Conservation (phyloP, 2,329 filamentous ascomycete genomes). For the Ceratocystis harringtonii region DNA sequence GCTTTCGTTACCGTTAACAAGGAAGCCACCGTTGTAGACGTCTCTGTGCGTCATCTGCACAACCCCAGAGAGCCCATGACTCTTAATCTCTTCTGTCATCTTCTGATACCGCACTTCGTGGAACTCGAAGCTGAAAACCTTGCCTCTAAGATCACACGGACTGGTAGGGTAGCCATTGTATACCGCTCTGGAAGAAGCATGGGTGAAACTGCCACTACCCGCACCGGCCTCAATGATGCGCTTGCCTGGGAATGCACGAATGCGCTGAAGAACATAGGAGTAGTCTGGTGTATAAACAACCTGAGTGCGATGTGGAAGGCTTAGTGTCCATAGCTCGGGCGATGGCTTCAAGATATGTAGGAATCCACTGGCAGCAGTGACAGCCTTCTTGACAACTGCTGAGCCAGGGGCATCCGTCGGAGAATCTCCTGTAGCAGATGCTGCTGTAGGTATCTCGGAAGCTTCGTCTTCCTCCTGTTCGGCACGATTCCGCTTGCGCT, state of each 20-base stretch:
- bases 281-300: constrained; percentile 81
- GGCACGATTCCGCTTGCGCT: constrained; percentile 27
- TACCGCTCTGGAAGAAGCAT: constrained; percentile 60
- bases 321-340: constrained; percentile 68
- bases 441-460: constrained; percentile 15
- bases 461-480: constrained; percentile 24
- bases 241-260: constrained; percentile 58
- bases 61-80: constrained; percentile 48
- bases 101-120: constrained; percentile 57
- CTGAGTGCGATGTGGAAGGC: constrained; percentile 66
- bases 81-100: constrained; percentile 52
- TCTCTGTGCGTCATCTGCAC: constrained; percentile 65
- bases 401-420: constrained; percentile 21
- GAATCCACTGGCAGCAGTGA: constrained; percentile 51
- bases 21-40: constrained; percentile 62
- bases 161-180: constrained; percentile 52
- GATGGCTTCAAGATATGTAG: constrained; percentile 65
- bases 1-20: constrained; percentile 21
- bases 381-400: constrained; percentile 31
- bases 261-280: constrained; percentile 65
- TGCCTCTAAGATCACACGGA: constrained; percentile 38
- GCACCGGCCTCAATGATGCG: constrained; percentile 67
- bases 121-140: constrained; percentile 72
- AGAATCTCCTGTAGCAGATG: constrained; percentile 24
- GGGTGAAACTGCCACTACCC: constrained; percentile 71